A percentile compares a stretch with the other conserved stretches of the same genome.
Conservation (phyloP, 495 filamentous ascomycete species). For the Amniculicola lignicola region DNA sequence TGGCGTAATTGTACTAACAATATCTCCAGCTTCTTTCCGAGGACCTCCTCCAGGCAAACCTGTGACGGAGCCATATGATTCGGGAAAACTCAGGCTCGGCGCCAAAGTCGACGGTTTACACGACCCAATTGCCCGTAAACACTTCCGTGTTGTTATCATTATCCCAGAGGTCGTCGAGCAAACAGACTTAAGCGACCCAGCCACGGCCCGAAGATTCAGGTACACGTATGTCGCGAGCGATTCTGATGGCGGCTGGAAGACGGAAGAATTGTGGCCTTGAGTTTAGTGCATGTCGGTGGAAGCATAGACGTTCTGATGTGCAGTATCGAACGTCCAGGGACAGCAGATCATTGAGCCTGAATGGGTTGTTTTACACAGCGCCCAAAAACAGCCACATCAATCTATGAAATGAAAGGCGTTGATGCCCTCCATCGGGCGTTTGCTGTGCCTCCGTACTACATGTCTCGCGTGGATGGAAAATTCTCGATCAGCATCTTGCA, state of each 20-base stretch:
- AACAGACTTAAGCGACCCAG: slow-evolving; percentile 66
- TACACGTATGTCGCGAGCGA: slow-evolving; percentile 54
- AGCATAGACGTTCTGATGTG: not conserved
- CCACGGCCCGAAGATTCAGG: slow-evolving; percentile 60
- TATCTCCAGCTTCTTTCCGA: slow-evolving; percentile 59
- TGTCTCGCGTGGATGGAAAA: slow-evolving; percentile 15
- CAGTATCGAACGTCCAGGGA: not conserved
- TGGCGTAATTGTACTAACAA: not conserved
- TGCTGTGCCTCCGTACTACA: slow-evolving; percentile 20
- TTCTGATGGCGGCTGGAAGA: slow-evolving; percentile 62
- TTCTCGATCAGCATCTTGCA: slow-evolving; percentile 13
- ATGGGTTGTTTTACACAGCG: not conserved
- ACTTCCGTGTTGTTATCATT: slow-evolving; percentile 85
- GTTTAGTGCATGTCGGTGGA: not conserved
- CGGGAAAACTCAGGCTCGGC: slow-evolving; percentile 57
- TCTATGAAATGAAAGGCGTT: slow-evolving; percentile 6
- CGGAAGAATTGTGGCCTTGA: slow-evolving; percentile 75
- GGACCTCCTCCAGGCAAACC: slow-evolving; percentile 72
- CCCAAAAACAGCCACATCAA: slow-evolving; percentile 3
- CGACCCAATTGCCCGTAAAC: slow-evolving; percentile 64
- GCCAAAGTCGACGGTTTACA: slow-evolving; percentile 66
- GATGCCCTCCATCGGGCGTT: slow-evolving; percentile 5
- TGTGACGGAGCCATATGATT: slow-evolving; percentile 47
- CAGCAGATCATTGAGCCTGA: slow-evolving; percentile 17
- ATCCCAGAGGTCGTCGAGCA: slow-evolving; percentile 76